phyloP scores from a whole-genome alignment of 176 grass and related monocot species.

The Oropetium thomaeum region DNA sequence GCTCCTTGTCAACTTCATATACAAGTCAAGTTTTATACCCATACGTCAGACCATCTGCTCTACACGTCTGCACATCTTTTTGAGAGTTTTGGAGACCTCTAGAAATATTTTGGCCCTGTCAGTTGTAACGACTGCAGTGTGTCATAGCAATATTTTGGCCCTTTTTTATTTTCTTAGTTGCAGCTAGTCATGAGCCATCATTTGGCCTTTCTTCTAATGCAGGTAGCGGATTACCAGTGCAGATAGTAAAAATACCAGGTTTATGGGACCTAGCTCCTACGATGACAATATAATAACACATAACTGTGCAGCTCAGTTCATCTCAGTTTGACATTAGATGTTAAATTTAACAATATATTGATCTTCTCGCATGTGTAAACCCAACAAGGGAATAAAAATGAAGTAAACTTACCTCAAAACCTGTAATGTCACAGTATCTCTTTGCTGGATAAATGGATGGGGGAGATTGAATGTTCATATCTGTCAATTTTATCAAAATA shows the following conservation, averaged over 20 bases:
- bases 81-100: no score
- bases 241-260: background rate
- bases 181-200: background rate
- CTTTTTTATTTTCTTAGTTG: background rate
- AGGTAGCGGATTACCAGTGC: background rate
- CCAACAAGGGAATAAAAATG: constrained; percentile 14
- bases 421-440: constrained; percentile 95
- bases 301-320: background rate
- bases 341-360: constrained; percentile 2
- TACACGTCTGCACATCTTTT: no score
- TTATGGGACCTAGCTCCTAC: background rate
- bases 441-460: constrained; percentile 93
- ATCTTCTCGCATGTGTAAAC: background rate
- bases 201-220: background rate
- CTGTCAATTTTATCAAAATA: constrained; percentile 42
- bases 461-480: constrained; percentile 88
- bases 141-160: no score
- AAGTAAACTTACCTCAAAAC: constrained; percentile 73
- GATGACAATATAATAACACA: background rate
- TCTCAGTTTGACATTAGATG: background rate
- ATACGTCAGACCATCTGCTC: no score
- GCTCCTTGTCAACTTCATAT: background rate
- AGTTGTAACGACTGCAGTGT: no score
- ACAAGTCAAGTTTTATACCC: no score
- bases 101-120: no score